Conservation (phyloP, 495 filamentous ascomycete species). For the Podospora conica region DNA sequence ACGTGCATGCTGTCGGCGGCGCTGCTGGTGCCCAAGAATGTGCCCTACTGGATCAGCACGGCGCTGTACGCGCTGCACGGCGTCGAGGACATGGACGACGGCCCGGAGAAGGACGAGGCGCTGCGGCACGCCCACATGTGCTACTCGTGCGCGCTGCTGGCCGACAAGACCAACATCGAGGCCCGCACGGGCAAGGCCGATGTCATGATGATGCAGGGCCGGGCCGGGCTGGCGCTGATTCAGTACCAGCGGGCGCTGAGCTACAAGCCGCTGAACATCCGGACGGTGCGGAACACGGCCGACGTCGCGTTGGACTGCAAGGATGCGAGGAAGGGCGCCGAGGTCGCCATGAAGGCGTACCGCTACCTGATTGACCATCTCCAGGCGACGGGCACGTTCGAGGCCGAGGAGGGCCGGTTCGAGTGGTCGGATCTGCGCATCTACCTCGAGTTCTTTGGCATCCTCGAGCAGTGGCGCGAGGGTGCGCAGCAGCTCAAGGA, state of each 20-base stretch:
- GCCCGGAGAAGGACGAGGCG: constrained; percentile 36
- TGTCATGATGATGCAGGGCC: constrained; percentile 38
- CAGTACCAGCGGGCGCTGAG: constrained; percentile 62
- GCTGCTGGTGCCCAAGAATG: constrained; percentile 62
- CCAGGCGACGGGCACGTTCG: constrained; percentile 31
- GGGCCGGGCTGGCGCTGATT: constrained; percentile 48
- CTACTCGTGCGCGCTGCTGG: constrained; percentile 61
- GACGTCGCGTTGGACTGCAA: constrained; percentile 57
- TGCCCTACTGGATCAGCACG: constrained; percentile 60
- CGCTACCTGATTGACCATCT: constrained; percentile 52
- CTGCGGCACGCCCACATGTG: constrained; percentile 58
- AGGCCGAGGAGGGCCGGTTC: constrained; percentile 48
- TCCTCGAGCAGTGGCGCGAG: constrained; percentile 51
- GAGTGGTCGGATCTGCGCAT: constrained; percentile 81
- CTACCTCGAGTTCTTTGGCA: constrained; percentile 71
- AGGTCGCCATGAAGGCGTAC: constrained; percentile 56
- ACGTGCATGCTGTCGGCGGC: constrained; percentile 65
- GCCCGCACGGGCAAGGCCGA: constrained; percentile 29
- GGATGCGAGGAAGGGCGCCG: constrained; percentile 36
- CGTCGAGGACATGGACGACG: constrained; percentile 50
- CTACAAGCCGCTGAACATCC: constrained; percentile 51
- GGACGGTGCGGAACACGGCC: constrained; percentile 57
- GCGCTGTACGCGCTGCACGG: constrained; percentile 55
- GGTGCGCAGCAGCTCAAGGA: constrained; percentile 63
- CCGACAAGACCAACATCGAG: constrained; percentile 52